phyloP scores from a whole-genome alignment of 805 yeast species.

The Wickerhamiella dianesei region DNA sequence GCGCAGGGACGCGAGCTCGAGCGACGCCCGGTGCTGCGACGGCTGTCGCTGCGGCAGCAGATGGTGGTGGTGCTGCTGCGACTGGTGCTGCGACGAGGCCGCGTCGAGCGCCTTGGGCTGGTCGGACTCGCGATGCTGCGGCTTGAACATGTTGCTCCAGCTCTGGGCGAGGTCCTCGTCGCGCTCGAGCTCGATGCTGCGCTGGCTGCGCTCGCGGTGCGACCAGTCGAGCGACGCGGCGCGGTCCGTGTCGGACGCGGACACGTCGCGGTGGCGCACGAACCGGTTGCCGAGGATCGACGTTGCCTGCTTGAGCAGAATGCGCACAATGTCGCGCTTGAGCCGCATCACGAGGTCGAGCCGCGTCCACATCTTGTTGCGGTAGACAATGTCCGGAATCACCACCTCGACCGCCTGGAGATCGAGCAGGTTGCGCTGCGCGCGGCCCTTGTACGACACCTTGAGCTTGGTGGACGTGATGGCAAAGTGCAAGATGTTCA shows the following conservation, averaged over 20 bases:
- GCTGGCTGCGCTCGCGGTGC: not conserved
- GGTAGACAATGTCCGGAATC: conserved; percentile 47
- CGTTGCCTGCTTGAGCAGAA: conserved; percentile 42
- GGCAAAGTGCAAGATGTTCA: conserved; percentile 49
- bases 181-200: conserved; percentile 9
- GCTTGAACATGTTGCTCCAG: conserved; percentile 9
- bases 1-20: not conserved
- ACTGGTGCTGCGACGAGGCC: too few relatives aligned
- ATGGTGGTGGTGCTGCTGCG: not conserved
- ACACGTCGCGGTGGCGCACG: conserved; percentile 18
- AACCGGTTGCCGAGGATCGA: conserved; percentile 68
- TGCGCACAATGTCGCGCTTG: conserved; percentile 35
- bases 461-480: conserved; percentile 40
- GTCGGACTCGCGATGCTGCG: not conserved
- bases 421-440: conserved; percentile 54
- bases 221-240: not conserved
- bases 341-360: conserved; percentile 51
- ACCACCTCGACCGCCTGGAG: conserved; percentile 58
- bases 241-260: not conserved
- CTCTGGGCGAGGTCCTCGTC: conserved; percentile 7
- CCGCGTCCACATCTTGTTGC: conserved; percentile 56
- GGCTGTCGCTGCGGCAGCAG: not conserved
- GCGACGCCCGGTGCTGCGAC: not conserved
- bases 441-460: conserved; percentile 50
- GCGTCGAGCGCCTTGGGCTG: too few relatives aligned